Evolutionary conservation across 352 stramenopile genomes (phyloP), one percentile per base, ranked within the genome.

Genomic region (Pythium insidiosum): DNA sequence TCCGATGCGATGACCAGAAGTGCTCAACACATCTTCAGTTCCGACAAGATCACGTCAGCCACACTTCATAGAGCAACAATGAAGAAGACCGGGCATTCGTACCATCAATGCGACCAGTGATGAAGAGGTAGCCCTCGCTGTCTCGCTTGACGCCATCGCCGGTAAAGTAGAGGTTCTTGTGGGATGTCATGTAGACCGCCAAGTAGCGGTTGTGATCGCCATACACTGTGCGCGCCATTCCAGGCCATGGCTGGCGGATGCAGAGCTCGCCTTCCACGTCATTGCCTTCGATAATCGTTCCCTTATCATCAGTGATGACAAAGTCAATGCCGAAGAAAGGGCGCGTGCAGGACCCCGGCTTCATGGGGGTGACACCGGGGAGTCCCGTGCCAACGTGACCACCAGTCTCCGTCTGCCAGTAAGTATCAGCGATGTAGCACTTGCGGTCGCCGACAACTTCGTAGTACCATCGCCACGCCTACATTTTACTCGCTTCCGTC

Each of bases 121-220:
- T 99, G 63, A 96, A 99, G 70, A 98, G 97, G 70, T 96, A 99
- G 26, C 96, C 96, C 56, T 99, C 94, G 42, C 79, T 75, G 56
- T 97, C 91, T 23, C 87, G 75, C 28, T 64, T 66, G 50, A 64
- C 82, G 21, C 91, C 89, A 37, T 97, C 91, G 16, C 91, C 90
- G 1, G 91, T 97, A 53, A 97, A 99, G 69, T 99, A 99, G 50
- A 98, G 95, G 9, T 92, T 88, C 45, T 95, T 89, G 73, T 99
- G 98, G 5, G 92, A 92, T 24, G 87, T 71, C 63, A 98, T 94
- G 76, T 99, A 99, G 22, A 96, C 92, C 18, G 73, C 84, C 38
- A 99, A 52, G 60, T 97, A 99, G 6, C 97, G 90, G 43, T 90
- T 72, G 68, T 98, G 91, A 64, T 97, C 88, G 40, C 87, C 88